Evolutionary conservation across 768 basidiomycete genomes (phyloP), one percentile per base, ranked within the genome.

Genomic region (Boletus bicolor): DNA sequence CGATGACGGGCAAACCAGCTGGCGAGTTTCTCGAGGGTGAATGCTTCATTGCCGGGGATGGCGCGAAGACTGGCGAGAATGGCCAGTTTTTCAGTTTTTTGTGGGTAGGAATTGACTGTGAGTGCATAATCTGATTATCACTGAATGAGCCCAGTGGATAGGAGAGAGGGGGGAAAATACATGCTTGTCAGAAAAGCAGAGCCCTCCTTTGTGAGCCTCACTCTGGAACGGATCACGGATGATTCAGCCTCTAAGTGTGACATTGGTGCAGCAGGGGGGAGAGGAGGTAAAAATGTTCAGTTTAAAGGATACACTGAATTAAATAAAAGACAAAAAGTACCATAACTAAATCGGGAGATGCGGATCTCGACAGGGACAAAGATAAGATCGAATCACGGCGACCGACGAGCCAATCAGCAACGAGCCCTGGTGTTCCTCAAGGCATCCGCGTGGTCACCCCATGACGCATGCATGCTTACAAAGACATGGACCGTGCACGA

Each of bases 401-500:
- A 28, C 11, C 15, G 4, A 9, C 34, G 8, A 30, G 12, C 60
- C 57, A 59, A 63, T 59, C 43, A n/a, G 37, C 15, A 1, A n/a
- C 34, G 12, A 15, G 14, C 35, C 7, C 30, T 44, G 30, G 35
- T 39, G 26, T 53, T 59, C 53, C 53, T 34, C 53, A 7, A 30
- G 53, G 64, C 32, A 64, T 56, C 56, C 54, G 51, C 64, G 53
- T 57, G 61, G 19, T 47, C 17, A 14, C 46, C 38, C 26, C 3
- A 21, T 14, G 44, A 44, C 5, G 10, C 10, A 4, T 44, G 57
- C 54, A 4, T 44, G 57, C 54, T 65, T 63, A 71, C 51, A 72
- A 51, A 54, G 71, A 69, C 44, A 47, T 26, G 38, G 68, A 56
- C 52, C 72, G 70, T 58, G 68, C 61, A 49, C 70, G 70, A 19